phyloP scores from a whole-genome alignment of 768 basidiomycete genomes.

The Heimioporus sp. region DNA sequence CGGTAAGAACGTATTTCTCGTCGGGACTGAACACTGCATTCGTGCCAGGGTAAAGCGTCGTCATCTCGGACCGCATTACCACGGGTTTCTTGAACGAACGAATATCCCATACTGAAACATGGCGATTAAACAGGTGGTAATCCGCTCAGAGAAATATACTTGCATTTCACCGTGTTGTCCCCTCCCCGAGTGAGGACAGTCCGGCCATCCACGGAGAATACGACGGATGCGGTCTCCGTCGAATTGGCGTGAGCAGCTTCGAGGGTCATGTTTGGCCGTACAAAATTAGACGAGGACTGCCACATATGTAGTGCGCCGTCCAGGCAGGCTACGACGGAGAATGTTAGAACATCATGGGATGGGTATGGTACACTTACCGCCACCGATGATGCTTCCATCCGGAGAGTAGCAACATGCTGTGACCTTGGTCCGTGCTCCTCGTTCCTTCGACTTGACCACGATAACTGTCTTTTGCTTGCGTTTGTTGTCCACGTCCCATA shows the following conservation, averaged over 20 bases:
- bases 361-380: conserved; percentile 52
- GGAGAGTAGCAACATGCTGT: conserved; percentile 82
- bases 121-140: conserved; percentile 1
- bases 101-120: conserved; percentile 83
- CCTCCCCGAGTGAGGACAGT: conserved; percentile 88
- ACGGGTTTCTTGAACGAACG: conserved; percentile 90
- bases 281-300: conserved; percentile 90
- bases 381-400: conserved; percentile 88
- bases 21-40: conserved; percentile 96
- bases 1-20: conserved; percentile 85
- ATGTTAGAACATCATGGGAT: background rate
- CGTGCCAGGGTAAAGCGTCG: conserved; percentile 86
- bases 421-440: conserved; percentile 91
- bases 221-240: conserved; percentile 82
- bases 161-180: conserved; percentile 94
- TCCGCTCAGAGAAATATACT: conserved; percentile 33
- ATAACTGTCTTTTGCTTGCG: conserved; percentile 95
- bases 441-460: conserved; percentile 93
- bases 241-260: conserved; percentile 87
- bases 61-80: conserved; percentile 56
- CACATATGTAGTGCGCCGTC: conserved; percentile 95
- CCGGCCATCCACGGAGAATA: conserved; percentile 85
- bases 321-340: conserved; percentile 59
- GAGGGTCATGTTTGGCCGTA: conserved; percentile 80
- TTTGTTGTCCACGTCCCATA: conserved; percentile 93